These are phyloP conservation scores for Telopea speciosissima DNA, from an alignment of 177 flowering plant genomes.

Conservation along the genomic window DNA sequence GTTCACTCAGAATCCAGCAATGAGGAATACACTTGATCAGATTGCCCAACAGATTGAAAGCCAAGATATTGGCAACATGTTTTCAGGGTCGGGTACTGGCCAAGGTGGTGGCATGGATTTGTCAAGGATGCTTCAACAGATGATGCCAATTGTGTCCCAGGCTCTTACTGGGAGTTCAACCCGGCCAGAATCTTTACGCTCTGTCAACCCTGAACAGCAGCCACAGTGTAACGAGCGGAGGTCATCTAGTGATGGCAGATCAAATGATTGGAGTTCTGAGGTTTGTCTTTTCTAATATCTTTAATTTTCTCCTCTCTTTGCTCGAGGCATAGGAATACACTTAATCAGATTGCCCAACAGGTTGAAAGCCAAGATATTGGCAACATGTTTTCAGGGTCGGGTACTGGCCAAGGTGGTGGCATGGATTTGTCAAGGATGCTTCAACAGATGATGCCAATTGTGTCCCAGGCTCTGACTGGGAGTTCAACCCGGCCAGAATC, in stretches of 20 bases:
- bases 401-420: slow-evolving; percentile 56
- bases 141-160: slow-evolving; percentile 93
- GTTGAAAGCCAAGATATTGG: slow-evolving; percentile 56
- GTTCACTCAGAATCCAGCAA: slow-evolving; percentile 67
- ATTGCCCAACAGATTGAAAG: slow-evolving; percentile 68
- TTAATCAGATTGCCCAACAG: slow-evolving; percentile 76
- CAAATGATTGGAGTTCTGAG: slow-evolving; percentile 31
- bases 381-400: slow-evolving; percentile 53
- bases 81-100: slow-evolving; percentile 52
- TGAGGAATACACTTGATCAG: slow-evolving; percentile 69
- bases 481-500: slow-evolving; percentile 26
- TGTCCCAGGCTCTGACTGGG: slow-evolving; percentile 64
- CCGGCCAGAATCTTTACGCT: slow-evolving; percentile 19
- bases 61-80: slow-evolving; percentile 54
- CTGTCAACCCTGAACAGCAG: slow-evolving; percentile 20
- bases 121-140: slow-evolving; percentile 81
- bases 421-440: slow-evolving; percentile 76
- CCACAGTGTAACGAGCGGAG: slow-evolving; percentile 15
- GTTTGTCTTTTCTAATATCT: slow-evolving; percentile 15
- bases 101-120: slow-evolving; percentile 72
- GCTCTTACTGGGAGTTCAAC: slow-evolving; percentile 50
- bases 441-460: slow-evolving; percentile 98
- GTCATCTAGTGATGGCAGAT: slow-evolving; percentile 15
- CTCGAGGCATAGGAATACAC: slow-evolving; percentile 16
- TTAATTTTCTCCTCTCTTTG: not conserved